These are phyloP conservation scores for Geotrichum klebahnii DNA, from an alignment of 1,139 yeast genomes.

Conservation along the genomic window DNA sequence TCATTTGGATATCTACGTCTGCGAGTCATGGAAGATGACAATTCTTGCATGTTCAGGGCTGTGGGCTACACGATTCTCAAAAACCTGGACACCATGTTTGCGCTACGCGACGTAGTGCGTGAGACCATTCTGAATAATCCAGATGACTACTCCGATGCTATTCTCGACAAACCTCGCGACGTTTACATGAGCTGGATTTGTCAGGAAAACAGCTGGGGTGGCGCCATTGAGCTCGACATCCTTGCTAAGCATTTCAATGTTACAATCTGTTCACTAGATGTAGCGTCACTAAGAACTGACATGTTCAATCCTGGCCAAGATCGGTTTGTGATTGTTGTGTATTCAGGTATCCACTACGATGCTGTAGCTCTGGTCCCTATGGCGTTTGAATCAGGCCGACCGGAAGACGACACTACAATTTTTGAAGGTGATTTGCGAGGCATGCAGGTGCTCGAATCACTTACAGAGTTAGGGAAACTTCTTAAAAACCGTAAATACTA, in stretches of 20 bases:
- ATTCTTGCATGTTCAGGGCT: conserved; percentile 73
- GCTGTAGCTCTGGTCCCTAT: conserved; percentile 47
- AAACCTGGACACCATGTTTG: conserved; percentile 42
- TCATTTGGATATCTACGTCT: conserved; percentile 41
- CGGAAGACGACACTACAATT: conserved; percentile 43
- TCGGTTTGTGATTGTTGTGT: conserved; percentile 53
- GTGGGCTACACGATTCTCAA: conserved; percentile 53
- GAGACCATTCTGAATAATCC: conserved; percentile 47
- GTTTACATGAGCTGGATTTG: conserved; percentile 62
- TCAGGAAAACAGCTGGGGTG: conserved; percentile 72
- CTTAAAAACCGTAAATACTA: conserved; percentile 55
- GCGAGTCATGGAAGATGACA: conserved; percentile 70
- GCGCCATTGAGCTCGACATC: conserved; percentile 74
- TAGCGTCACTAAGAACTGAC: conserved; percentile 60
- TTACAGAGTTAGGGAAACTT: conserved; percentile 44
- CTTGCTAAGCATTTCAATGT: conserved; percentile 53
- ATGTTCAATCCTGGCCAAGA: conserved; percentile 49
- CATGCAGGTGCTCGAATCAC: conserved; percentile 40
- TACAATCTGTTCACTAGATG: conserved; percentile 60
- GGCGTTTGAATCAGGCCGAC: conserved; percentile 38
- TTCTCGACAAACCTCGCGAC: conserved; percentile 51
- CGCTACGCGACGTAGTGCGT: conserved; percentile 49
- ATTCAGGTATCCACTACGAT: conserved; percentile 77
- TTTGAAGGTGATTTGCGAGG: conserved; percentile 39
- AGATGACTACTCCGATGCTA: conserved; percentile 51